Evolutionary conservation across 345 rosid genomes (phyloP), one percentile per base, ranked within the genome.

Genomic region (Pistacia vera): DNA sequence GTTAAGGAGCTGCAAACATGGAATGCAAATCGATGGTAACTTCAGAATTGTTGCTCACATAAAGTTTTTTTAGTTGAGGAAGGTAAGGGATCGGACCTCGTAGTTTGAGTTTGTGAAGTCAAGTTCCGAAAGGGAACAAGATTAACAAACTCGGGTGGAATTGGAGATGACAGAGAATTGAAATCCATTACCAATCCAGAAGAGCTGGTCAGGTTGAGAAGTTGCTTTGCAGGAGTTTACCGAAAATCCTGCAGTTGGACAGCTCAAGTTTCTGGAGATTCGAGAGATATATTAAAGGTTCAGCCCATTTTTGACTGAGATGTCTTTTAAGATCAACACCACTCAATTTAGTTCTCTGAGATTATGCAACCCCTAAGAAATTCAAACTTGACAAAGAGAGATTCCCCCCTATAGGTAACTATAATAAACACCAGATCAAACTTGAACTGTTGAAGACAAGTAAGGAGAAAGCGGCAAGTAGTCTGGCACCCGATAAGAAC

Each of bases 111-210:
- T 46, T 5, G 49, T 46, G 54, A 75, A 70, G 25, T 75, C 58
- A 55, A 81, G 83, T 46, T 2, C 35, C 10, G 44, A 55, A 30
- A 81, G 81, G 30, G 78, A 77, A 25, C 75, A 54, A 74, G 38
- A 48, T 81, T 81, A n/a, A 70, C 58, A 10, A 77, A 64, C 51
- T 81, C 65, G 68, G 5, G 46, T 18, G 81, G 84, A 22, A 81
- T 70, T 18, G 65, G 12, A 11, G 81, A 69, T 55, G 49, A 60
- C 0, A 81, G 2, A 70, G 70, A 30, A 63, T 78, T 81, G 52
- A 65, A 78, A 67, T 65, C 76, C 84, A 77, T 77, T 22, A 0
- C 28, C 73, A 74, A 52, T 20, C 2, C 8, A 38, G 14, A 30
- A 9, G 78, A 76, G 4, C n/a, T 36, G 16, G 76, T 74, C 25